Evolutionary conservation across 1,284 basidiomycete genomes (phyloP).

Genomic region (Trametes versicolor): DNA sequence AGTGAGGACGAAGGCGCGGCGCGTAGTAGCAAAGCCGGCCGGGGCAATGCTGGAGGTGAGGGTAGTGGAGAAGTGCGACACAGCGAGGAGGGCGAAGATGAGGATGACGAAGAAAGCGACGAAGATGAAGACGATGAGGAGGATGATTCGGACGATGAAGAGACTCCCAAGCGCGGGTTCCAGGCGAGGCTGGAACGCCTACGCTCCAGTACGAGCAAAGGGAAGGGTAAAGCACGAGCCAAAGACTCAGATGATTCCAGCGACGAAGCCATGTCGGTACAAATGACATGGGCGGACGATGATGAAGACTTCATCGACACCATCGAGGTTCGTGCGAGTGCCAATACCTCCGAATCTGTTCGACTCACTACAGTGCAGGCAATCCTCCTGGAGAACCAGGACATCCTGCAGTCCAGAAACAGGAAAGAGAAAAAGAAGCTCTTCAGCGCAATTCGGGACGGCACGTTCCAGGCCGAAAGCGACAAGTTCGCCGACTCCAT

Average conservation of each 20-base stretch:
- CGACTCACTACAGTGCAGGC: conserved; percentile 39
- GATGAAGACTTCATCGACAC: conserved; percentile 73
- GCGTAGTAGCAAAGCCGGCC: neutral
- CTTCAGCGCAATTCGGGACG: conserved; percentile 72
- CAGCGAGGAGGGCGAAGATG: conserved; percentile 17
- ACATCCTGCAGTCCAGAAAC: conserved; percentile 49
- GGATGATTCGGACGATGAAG: conserved; percentile 49
- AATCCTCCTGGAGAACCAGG: conserved; percentile 57
- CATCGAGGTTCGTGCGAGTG: conserved; percentile 60
- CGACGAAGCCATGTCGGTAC: conserved; percentile 43
- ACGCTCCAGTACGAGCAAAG: conserved; percentile 47
- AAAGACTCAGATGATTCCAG: conserved; percentile 35
- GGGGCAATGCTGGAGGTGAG: neutral
- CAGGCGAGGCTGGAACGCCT: conserved; percentile 58
- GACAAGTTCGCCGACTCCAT: conserved; percentile 44
- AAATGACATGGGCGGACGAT: conserved; percentile 63
- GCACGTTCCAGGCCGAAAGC: conserved; percentile 61
- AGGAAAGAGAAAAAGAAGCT: conserved; percentile 65
- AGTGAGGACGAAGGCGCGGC: neutral
- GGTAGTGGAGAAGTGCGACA: neutral
- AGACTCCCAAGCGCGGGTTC: conserved; percentile 62
- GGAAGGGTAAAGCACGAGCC: conserved; percentile 57
- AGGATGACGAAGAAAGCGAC: conserved; percentile 35
- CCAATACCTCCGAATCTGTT: neutral
- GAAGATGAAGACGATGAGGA: conserved; percentile 42